Evolutionary conservation across 1,139 yeast genomes (phyloP), one percentile per base, ranked within the genome.

Genomic region (Lodderomyces beijingensis): DNA sequence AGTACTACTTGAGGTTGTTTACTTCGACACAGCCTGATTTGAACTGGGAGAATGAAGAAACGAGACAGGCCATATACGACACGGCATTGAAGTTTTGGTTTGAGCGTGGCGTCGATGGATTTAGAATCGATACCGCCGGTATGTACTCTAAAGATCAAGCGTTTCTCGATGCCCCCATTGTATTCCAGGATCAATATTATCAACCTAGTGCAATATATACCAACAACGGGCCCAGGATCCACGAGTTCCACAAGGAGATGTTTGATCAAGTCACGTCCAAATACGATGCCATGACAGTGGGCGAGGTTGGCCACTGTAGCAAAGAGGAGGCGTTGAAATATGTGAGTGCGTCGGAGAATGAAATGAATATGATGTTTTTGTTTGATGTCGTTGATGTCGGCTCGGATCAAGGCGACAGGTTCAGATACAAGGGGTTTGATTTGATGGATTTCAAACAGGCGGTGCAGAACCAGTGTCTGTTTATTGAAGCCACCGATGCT

Each of bases 171-270:
- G 77, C 74, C 3, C 75, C 77, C 25, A 55, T 71, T 32, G 53
- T 55, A 3, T 57, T 61, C 50, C 64, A 68, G 22, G 70, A 59
- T 33, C 49, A 52, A 31, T 53, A 57, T 30, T 68, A 47, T 49
- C 78, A 74, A 47, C 65, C 65, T 21, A 51, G 62, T 33, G 54
- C 47, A 16, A 38, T 40, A 2, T 49, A 50, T 33, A 55, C 61
- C 34, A 55, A 54, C 35, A 62, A 65, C 40, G 79, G 79, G 5
- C 78, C 79, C 18, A 50, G 77, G 36, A 70, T 74, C 42, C 78
- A 74, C 52, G 79, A 73, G 45, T 74, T 69, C 57, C 74, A 73
- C 51, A 61, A 69, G 50, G 80, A 73, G 47, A 67, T 74, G 75
- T 62, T 55, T 41, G 46, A 45, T 7, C 55, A 67, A 37, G 70